Base-by-base conservation (phyloP, 1,284 basidiomycete species). In the Naganishia cerealis region DNA sequence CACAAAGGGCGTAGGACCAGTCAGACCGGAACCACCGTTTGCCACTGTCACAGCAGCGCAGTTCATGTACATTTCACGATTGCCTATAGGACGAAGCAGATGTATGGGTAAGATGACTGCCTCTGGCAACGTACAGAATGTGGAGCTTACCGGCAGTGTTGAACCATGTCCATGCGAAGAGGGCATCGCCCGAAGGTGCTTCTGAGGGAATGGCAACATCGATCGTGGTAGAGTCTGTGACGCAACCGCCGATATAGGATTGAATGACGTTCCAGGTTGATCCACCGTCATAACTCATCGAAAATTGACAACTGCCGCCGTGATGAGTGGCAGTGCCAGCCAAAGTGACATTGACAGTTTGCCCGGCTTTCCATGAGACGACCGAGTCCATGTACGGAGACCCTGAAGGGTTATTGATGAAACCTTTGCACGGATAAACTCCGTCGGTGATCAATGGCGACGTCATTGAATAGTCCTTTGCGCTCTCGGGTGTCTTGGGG, bases 81-180 rank as follows among this genome's bases (percentile, higher is more conserved):
- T 80, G 18, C 80, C 80, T 65, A n/a, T 15, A 39, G 3, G 10
- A 12, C 7, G n/a, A 38, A 18, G 26, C 21, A 57, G 9, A 57
- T 16, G 10, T 16, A 15, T 7, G 39, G 39, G 38, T 61, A 3
- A 61, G 52, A 39, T 18, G 4, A 21, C 3, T 15, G 13, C 46
- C 0, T 29, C 57, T 12, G n/a, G 21, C n/a, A 21, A 42, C 8
- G 26, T n/a, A 18, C 36, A n/a, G 26, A 46, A 52, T 24, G 39
- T 18, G 16, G 24, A 18, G 61, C 67, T 50, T 63, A 69, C 67
- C 67, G 36, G 70, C 26, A 53, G 68, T 59, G 73, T 82, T 82
- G 75, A 80, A 80, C 82, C 82, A 83, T 10, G 74, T 76, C 82
- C 82, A 83, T 21, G 76, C 74, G 58, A 83, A 81, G n/a, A 82